phyloP scores from a whole-genome alignment of 2,329 filamentous ascomycete species.

The Pseudopyricularia cyperi region DNA sequence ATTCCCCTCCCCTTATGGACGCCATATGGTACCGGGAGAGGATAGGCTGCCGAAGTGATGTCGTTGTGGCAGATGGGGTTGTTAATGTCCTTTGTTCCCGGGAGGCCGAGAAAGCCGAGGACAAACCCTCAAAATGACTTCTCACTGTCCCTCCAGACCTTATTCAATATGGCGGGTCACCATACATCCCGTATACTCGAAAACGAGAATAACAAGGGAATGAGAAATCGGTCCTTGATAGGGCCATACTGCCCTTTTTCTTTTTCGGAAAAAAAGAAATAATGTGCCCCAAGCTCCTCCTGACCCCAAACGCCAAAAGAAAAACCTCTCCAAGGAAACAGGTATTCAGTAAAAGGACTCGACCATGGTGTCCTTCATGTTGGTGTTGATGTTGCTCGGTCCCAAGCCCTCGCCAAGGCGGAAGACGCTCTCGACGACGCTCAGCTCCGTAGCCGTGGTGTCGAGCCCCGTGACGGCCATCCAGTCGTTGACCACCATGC shows the following conservation, averaged over 20 bases:
- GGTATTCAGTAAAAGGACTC: slow-evolving; percentile 87
- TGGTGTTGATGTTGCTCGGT: slow-evolving; percentile 65
- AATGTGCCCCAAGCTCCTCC: not conserved
- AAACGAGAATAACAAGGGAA: not conserved
- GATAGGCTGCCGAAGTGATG: not conserved
- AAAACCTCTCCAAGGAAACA: not conserved
- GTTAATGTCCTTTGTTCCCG: not conserved
- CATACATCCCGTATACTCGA: not conserved
- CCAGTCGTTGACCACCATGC: slow-evolving; percentile 97
- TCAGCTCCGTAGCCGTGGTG: slow-evolving; percentile 93
- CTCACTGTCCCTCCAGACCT: not conserved
- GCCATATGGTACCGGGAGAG: not conserved
- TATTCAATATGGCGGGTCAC: not conserved
- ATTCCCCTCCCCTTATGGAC: too few species aligned
- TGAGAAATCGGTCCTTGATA: not conserved
- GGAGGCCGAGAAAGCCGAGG: not conserved
- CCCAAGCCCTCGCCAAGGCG: slow-evolving; percentile 77
- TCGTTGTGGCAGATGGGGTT: not conserved
- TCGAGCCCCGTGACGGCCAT: slow-evolving; percentile 87
- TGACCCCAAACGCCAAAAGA: not conserved
- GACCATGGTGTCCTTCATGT: slow-evolving; percentile 94
- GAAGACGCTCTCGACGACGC: slow-evolving; percentile 93
- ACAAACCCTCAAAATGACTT: not conserved
- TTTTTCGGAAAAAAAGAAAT: not conserved
- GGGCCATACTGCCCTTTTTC: not conserved